Conservation (phyloP, 164 flowering plant species). For the Vitis rotundifolia region DNA sequence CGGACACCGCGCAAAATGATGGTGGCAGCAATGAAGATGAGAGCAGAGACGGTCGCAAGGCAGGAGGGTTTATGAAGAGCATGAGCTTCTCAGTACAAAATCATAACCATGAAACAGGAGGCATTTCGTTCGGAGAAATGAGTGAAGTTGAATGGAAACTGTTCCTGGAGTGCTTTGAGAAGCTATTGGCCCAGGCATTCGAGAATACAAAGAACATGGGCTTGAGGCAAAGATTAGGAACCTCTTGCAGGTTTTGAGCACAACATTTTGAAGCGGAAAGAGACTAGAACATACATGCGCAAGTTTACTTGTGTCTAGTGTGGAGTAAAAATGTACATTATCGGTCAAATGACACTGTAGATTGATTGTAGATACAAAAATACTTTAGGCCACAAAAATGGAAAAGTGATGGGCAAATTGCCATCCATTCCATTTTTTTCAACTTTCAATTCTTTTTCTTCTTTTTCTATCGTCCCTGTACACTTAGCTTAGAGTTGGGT, state of each 20-base stretch:
- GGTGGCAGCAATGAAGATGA: not conserved
- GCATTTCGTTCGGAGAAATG: slow-evolving; percentile 56
- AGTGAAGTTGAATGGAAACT: slow-evolving; percentile 51
- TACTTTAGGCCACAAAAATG: not conserved
- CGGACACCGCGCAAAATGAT: too few relatives aligned
- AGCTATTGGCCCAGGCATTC: slow-evolving; percentile 56
- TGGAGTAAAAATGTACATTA: not conserved
- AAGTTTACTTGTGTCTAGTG: too few relatives aligned
- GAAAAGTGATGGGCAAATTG: slow-evolving; percentile 15
- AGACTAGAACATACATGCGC: too few relatives aligned
- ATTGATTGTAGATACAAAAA: slow-evolving; percentile 12
- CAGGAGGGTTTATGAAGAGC: slow-evolving; percentile 37
- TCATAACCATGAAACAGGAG: slow-evolving; percentile 29
- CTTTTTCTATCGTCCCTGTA: too few relatives aligned
- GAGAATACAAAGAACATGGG: slow-evolving; percentile 42
- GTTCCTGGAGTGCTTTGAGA: slow-evolving; percentile 57
- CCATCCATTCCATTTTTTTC: slow-evolving; percentile 13
- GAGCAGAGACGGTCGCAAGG: slow-evolving; percentile 2
- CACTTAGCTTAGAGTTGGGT: too few relatives aligned
- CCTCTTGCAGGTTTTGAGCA: slow-evolving; percentile 55
- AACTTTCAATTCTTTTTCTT: too few relatives aligned
- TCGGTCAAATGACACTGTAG: not conserved
- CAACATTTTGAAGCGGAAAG: too few relatives aligned
- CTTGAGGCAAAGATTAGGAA: slow-evolving; percentile 58
- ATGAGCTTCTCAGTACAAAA: slow-evolving; percentile 42